These are phyloP conservation scores for Warburgia ugandensis DNA, from an alignment of 164 flowering plant species.

Conservation along the genomic window DNA sequence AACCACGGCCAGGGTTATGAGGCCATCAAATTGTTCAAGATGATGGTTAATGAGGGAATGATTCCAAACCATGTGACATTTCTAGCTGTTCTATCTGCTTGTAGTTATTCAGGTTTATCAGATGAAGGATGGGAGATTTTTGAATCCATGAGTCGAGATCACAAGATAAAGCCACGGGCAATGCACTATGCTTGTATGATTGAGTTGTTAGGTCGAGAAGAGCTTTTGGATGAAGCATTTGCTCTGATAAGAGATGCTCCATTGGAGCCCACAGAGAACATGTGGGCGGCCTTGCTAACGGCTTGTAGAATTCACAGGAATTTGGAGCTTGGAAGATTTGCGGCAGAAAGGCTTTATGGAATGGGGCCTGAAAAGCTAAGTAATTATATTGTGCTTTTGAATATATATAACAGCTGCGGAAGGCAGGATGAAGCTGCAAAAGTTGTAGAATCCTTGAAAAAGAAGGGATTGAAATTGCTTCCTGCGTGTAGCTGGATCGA, in stretches of 20 bases:
- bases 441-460: conserved; percentile 45
- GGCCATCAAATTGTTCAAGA: conserved; percentile 21
- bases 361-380: conserved; percentile 72
- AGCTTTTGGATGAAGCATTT: conserved; percentile 64
- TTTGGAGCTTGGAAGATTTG: conserved; percentile 67
- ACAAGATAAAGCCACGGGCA: conserved; percentile 62
- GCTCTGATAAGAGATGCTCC: conserved; percentile 63
- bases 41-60: conserved; percentile 24
- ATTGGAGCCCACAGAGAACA: conserved; percentile 53
- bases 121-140: conserved; percentile 66
- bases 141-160: conserved; percentile 51
- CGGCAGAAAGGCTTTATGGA: conserved; percentile 71
- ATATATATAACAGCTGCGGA: conserved; percentile 55
- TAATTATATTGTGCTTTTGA: conserved; percentile 65
- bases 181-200: conserved; percentile 87
- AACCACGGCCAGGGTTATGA: conserved; percentile 26
- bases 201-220: conserved; percentile 63
- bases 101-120: conserved; percentile 36
- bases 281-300: conserved; percentile 88
- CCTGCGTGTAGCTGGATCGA: conserved; percentile 81
- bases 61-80: conserved; percentile 28
- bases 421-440: conserved; percentile 53
- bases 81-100: conserved; percentile 36
- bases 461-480: conserved; percentile 56
- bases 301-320: conserved; percentile 71